Percentiles rank a stretch among this genome's conserved stretches.
These are phyloP conservation scores for Hymenoscyphus repandus DNA, from an alignment of 2,329 filamentous ascomycete species.

Conservation along the genomic window DNA sequence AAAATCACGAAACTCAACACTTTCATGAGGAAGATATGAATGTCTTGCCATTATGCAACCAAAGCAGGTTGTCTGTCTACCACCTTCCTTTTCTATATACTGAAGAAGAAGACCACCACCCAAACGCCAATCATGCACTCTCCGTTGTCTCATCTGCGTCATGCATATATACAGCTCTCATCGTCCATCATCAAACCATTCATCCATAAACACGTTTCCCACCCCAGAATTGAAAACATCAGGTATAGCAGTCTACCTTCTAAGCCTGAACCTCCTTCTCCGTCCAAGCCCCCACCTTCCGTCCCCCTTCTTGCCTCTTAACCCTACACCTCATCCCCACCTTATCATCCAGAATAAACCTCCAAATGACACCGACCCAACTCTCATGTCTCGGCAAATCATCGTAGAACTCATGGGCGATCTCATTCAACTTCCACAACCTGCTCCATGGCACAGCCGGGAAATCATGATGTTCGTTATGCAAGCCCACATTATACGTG, in stretches of 20 bases:
- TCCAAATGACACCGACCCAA: constrained; percentile 92
- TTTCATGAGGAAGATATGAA: too few relatives aligned
- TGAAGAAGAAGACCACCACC: too few relatives aligned
- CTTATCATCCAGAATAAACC: constrained; percentile 85
- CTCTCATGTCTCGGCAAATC: constrained; percentile 81
- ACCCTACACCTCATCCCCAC: constrained; percentile 90
- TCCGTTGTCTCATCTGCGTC: not conserved
- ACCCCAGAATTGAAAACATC: too few relatives aligned
- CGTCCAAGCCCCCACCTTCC: constrained; percentile 61
- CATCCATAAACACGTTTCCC: too few relatives aligned
- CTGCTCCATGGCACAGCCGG: constrained; percentile 93
- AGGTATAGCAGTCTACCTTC: not conserved
- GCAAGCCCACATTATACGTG: constrained; percentile 94
- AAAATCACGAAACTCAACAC: not conserved
- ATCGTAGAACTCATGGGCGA: constrained; percentile 88
- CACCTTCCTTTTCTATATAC: too few relatives aligned
- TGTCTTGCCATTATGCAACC: too few relatives aligned
- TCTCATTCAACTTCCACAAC: constrained; percentile 68
- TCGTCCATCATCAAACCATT: not conserved
- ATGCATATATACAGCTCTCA: not conserved
- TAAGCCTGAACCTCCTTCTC: constrained; percentile 61
- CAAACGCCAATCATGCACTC: not conserved
- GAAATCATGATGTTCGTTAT: constrained; percentile 99
- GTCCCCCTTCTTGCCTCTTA: constrained; percentile 77
- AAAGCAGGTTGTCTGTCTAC: too few relatives aligned